These are phyloP conservation scores for Trichophaea hybrida DNA, from an alignment of 2,329 filamentous ascomycete genomes.

Conservation along the genomic window DNA sequence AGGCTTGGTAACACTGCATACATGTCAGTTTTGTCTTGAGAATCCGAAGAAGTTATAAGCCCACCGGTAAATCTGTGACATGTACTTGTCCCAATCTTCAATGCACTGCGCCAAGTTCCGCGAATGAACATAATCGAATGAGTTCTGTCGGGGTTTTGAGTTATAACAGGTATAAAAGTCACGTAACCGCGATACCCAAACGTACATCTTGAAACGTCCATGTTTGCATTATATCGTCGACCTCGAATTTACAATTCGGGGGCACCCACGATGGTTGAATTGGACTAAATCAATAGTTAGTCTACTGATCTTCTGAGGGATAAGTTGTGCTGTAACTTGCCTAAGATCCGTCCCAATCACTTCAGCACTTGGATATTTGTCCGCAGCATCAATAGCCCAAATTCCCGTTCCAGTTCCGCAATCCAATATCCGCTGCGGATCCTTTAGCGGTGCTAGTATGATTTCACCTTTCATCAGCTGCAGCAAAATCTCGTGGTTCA, in stretches of 20 bases:
- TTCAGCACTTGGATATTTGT: slow-evolving; percentile 30
- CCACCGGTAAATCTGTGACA: neutral
- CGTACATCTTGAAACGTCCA: no score
- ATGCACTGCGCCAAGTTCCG: slow-evolving; percentile 12
- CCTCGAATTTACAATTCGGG: no score
- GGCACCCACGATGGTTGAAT: no score
- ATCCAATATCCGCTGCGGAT: slow-evolving; percentile 35
- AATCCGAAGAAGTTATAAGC: no score
- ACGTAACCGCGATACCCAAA: no score
- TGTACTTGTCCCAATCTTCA: slow-evolving; percentile 4
- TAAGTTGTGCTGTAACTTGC: no score
- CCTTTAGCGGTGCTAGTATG: neutral
- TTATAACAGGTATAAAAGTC: no score
- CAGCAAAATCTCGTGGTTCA: neutral
- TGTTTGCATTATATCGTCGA: no score
- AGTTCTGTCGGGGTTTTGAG: no score
- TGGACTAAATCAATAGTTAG: no score
- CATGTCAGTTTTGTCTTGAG: no score
- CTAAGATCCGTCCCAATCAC: slow-evolving; percentile 2
- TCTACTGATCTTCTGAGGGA: no score
- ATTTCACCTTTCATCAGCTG: neutral
- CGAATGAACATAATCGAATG: slow-evolving; percentile 30
- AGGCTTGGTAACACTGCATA: slow-evolving; percentile 14
- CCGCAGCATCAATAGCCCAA: slow-evolving; percentile 48
- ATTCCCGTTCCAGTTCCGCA: slow-evolving; percentile 49